Base-by-base conservation (phyloP, 495 filamentous ascomycete genomes). In the Chaetomium tenue region DNA sequence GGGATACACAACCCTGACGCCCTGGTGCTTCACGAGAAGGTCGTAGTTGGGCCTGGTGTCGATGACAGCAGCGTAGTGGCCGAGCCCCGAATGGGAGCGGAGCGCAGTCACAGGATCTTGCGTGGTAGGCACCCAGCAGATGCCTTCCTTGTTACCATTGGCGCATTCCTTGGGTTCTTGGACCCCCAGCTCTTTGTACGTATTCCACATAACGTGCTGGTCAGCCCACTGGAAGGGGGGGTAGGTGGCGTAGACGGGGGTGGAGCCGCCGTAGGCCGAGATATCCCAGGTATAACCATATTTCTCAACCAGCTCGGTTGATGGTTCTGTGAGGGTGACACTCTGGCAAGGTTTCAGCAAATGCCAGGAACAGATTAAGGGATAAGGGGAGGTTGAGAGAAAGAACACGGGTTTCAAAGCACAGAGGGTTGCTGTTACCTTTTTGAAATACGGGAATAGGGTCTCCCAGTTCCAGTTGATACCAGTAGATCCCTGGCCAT, bases 381-480 rank as follows among this genome's bases (percentile, higher is more conserved):
- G n/a, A n/a, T 18, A 20, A n/a, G n/a, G 7, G 3, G 44, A 0
- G 44, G 4, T 47, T 5, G n/a, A 22, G 7, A 6, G 0, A 22
- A 20, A 22, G 9, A 47, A 22, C 22, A n/a, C 44, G 6, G 40
- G 13, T 7, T 22, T 47, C 8, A n/a, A 7, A 20, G 18, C 16
- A 47, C 44, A n/a, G 2, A n/a, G 0, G 42, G 47, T 9, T 9
- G 20, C 2, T 18, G 56, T 54, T 39, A 66, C 68, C 68, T 75
- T 81, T 57, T 77, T 79, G 60, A 81, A 76, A 61, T 76, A 81
- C 1, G 78, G 79, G 23, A 75, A 63, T 6, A 81, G 25, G 16
- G 71, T 75, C 30, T 71, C 58, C 78, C 78, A 82, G 33, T 64
- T 57, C 74, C 74, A 76, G 18, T 63, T 53, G 40, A 30, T 47